These are phyloP conservation scores for Microglena sp. DNA, from an alignment of 139 green algal species.

Conservation along the genomic window DNA sequence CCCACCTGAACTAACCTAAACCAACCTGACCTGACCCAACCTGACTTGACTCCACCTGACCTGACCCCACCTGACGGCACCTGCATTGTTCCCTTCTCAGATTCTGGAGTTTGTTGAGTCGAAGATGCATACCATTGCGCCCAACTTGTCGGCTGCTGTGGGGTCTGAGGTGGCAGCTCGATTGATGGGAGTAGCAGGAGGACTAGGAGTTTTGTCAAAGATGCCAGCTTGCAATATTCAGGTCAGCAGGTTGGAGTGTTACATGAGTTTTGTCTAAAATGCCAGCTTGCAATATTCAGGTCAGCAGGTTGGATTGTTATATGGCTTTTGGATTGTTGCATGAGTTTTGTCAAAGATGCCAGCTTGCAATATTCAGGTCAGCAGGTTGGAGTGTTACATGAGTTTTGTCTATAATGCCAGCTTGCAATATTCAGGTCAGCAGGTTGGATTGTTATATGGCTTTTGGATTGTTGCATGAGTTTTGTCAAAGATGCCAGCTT, in stretches of 20 bases:
- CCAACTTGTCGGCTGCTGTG: slow-evolving; percentile 83
- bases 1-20: too few relatives aligned
- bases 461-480: slow-evolving; percentile 14
- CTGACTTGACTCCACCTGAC: too few relatives aligned
- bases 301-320: not conserved
- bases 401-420: not conserved
- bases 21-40: too few relatives aligned
- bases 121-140: slow-evolving; percentile 84
- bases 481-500: slow-evolving; percentile 86
- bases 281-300: not conserved
- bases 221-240: slow-evolving; percentile 95
- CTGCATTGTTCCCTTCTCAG: slow-evolving; percentile 17
- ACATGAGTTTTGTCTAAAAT: not conserved
- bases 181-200: slow-evolving; percentile 88
- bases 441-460: not conserved
- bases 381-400: not conserved
- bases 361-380: slow-evolving; percentile 87
- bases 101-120: slow-evolving; percentile 79
- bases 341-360: slow-evolving; percentile 78
- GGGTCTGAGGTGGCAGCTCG: slow-evolving; percentile 83
- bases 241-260: slow-evolving; percentile 28
- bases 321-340: not conserved
- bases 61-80: too few relatives aligned
- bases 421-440: not conserved
- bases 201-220: slow-evolving; percentile 67